Base-by-base conservation (phyloP, 495 filamentous ascomycete genomes). In the Collariella sp. region DNA sequence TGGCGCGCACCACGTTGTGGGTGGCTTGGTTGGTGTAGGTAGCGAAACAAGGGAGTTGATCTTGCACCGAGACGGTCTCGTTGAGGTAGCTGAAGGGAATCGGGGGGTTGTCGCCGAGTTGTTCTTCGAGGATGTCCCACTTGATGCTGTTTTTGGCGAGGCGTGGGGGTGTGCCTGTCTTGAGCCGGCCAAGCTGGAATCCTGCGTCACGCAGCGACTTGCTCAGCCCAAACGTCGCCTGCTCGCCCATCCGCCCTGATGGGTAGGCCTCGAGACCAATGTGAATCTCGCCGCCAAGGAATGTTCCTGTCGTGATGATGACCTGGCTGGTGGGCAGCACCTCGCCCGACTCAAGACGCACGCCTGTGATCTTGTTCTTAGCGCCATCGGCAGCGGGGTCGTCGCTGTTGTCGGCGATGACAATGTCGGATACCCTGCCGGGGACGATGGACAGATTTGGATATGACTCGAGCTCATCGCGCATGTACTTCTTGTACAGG, bases 271-370 rank as follows among this genome's bases (percentile, higher is more conserved):
- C 81, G 5, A 98, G 67, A 5, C 93, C 93, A 54, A 98, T 91
- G 63, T 98, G 93, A 52, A 98, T 98, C 67, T 97, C 94, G 20
- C 93, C 93, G 46, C 94, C 88, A 7, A 98, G 72, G 62, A 98
- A 98, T 0, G 93, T 98, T 0, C 93, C 93, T 0, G 93, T 97
- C 0, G 93, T 97, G 61, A 98, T 96, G 38, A 97, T 78, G 19
- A 96, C 91, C 41, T 86, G 82, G 35, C 79, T 79, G 1, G 94
- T 86, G 2, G 82, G 77, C 43, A 98, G 75, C 23, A 95, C 74
- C 70, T 95, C 86, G 26, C 94, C 94, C 22, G 87, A 87, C 69
- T 98, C 93, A 29, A 98, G 74, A 38, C 86, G 79, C 3, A 98
- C 84, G 2, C 93, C 93, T 10, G 81, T 84, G 54, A 97, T 95